A percentile compares a stretch with the other conserved stretches of the same genome.
phyloP scores from a whole-genome alignment of 106 monocot genomes.

The Xerophyta viscosa region DNA sequence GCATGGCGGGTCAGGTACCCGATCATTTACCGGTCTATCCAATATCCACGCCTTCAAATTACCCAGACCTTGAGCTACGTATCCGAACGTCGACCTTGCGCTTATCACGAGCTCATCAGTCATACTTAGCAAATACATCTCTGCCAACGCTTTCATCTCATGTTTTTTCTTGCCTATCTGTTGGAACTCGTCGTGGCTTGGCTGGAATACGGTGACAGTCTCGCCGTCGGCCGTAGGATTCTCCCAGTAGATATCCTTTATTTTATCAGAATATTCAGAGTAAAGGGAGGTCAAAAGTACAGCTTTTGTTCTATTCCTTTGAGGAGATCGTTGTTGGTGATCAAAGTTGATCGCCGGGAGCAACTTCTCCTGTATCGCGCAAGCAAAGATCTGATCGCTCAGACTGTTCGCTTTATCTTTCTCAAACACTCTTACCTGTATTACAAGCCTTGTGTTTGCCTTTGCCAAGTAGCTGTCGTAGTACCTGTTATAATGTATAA shows the following conservation, averaged over 20 bases:
- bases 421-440: constrained; percentile 4
- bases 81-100: constrained; percentile 67
- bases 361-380: constrained; percentile 31
- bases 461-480: constrained; percentile 27
- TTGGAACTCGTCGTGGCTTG: constrained; percentile 59
- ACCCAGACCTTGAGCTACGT: constrained; percentile 57
- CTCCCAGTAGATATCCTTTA: constrained; percentile 63
- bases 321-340: too few relatives aligned
- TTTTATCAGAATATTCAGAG: constrained; percentile 39
- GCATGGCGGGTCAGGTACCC: constrained; percentile 37
- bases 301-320: constrained; percentile 31
- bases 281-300: constrained; percentile 48
- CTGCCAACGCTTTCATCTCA: constrained; percentile 66
- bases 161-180: constrained; percentile 42
- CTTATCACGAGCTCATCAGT: constrained; percentile 47
- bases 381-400: constrained; percentile 29
- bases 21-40: constrained; percentile 29
- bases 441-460: constrained; percentile 28
- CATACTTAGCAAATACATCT: constrained; percentile 62
- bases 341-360: constrained; percentile 16
- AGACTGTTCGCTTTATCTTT: neutral
- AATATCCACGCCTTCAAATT: constrained; percentile 48
- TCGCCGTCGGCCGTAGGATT: constrained; percentile 35
- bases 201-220: constrained; percentile 45
- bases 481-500: neutral